A percentile compares a stretch with the other conserved stretches of the same genome.
These are phyloP conservation scores for Diversispora eburnea DNA, from an alignment of 192 early-diverging fungal genomes.

Conservation along the genomic window DNA sequence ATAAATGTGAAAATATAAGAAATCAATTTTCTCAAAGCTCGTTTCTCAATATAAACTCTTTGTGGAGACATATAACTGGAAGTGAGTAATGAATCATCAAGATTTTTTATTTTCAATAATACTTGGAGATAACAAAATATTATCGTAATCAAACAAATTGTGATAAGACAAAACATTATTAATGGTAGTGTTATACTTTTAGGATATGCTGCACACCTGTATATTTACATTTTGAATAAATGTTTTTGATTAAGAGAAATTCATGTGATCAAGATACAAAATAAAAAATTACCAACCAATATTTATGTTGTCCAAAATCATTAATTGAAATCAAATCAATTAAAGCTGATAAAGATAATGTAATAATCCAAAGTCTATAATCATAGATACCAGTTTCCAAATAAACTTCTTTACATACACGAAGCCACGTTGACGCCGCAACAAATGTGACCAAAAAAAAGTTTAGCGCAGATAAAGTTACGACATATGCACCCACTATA, in stretches of 20 bases:
- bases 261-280: background rate
- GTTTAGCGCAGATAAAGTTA: background rate
- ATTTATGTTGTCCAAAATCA: slow-evolving; percentile 4
- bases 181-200: background rate
- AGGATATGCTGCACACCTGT: background rate
- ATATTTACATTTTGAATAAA: too few species aligned
- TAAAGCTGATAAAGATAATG: background rate
- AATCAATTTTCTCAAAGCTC: slow-evolving; percentile 10
- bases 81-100: background rate
- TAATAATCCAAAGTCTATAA: background rate
- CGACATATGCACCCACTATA: background rate
- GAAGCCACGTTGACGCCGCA: background rate
- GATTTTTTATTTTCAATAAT: background rate
- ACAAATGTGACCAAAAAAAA: background rate
- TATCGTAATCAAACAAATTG: background rate
- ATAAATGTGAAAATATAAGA: background rate
- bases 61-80: background rate
- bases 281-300: background rate
- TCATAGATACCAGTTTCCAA: background rate
- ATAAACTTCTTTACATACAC: background rate
- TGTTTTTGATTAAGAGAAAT: background rate
- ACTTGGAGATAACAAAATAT: background rate
- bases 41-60: slow-evolving; percentile 1
- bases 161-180: background rate
- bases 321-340: background rate